A percentile compares a stretch with the other conserved stretches of the same genome.
phyloP scores from a whole-genome alignment of 2,329 filamentous ascomycete species.

The Penicillium sp. region DNA sequence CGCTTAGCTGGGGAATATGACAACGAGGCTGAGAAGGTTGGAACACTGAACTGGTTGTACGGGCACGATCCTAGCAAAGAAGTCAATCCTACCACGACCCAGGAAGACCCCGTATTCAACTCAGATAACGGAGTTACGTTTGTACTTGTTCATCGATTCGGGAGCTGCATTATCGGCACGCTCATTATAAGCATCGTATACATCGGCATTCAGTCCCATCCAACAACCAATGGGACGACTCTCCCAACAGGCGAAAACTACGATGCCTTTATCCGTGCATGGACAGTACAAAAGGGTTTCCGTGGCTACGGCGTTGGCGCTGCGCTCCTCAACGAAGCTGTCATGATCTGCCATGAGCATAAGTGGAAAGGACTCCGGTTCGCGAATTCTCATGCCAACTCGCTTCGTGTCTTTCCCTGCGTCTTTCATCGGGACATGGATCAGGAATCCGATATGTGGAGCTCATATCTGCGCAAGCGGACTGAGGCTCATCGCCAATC shows the following conservation, averaged over 20 bases:
- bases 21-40: conserved; percentile 59
- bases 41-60: conserved; percentile 61
- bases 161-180: conserved; percentile 66
- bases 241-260: conserved; percentile 19
- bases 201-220: conserved; percentile 6
- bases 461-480: neutral
- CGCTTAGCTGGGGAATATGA: conserved; percentile 64
- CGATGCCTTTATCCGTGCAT: conserved; percentile 65
- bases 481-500: neutral
- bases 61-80: conserved; percentile 54
- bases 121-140: neutral
- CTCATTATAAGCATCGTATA: conserved; percentile 55
- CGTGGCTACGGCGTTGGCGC: conserved; percentile 70
- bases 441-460: neutral
- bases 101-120: neutral
- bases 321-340: conserved; percentile 71
- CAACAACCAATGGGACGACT: neutral
- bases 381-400: conserved; percentile 75
- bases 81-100: conserved; percentile 33
- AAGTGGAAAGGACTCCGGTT: conserved; percentile 71
- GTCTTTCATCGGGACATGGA: neutral
- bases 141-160: conserved; percentile 1
- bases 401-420: conserved; percentile 60
- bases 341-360: conserved; percentile 64
- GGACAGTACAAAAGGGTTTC: conserved; percentile 73